Conservation (phyloP, 2,329 filamentous ascomycete genomes). For the Beauveria sp. region DNA sequence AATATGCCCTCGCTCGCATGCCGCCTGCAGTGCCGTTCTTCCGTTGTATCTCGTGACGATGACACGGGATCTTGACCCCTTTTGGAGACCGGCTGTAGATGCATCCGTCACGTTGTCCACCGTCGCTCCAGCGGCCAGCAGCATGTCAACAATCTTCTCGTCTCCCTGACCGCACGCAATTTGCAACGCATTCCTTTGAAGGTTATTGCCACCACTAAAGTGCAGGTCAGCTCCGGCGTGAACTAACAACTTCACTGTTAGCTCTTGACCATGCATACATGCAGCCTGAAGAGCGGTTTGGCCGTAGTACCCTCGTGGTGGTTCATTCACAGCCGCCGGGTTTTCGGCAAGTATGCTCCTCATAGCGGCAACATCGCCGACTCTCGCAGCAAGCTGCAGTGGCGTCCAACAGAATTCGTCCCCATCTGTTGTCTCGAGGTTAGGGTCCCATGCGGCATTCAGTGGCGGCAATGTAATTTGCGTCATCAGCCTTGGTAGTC, state of each 20-base stretch:
- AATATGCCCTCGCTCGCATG: conserved; percentile 21
- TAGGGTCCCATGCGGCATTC: conserved; percentile 10
- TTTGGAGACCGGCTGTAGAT: neutral
- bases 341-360: conserved; percentile 19
- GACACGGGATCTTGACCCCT: neutral
- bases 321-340: conserved; percentile 23
- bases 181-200: conserved; percentile 5
- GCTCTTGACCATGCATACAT: conserved; percentile 18
- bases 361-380: conserved; percentile 22
- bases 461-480: neutral
- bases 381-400: conserved; percentile 26
- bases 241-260: neutral
- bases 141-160: neutral
- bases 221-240: conserved; percentile 5
- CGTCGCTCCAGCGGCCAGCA: neutral
- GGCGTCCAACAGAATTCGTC: conserved; percentile 27
- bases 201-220: neutral
- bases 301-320: conserved; percentile 26
- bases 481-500: neutral
- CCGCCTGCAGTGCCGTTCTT: conserved; percentile 31
- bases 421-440: conserved; percentile 12
- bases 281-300: conserved; percentile 31
- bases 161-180: conserved; percentile 6
- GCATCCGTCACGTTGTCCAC: neutral
- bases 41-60: conserved; percentile 23